Evolutionary conservation across 2,329 filamentous ascomycete genomes (phyloP).

Genomic region (Dothideomycetes sp.): DNA sequence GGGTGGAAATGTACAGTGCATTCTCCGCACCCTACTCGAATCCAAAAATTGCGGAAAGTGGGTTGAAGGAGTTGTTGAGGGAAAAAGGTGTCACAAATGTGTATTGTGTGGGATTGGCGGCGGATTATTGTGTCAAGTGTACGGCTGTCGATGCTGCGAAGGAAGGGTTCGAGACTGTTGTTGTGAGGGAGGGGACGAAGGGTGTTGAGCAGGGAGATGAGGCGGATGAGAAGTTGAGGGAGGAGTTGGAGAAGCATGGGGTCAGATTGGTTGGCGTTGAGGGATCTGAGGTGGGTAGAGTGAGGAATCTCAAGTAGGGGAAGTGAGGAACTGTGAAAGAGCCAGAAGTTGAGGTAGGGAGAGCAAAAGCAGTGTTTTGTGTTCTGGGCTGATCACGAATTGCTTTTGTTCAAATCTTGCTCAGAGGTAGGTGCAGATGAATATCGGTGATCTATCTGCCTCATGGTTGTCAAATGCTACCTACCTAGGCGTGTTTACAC

Average conservation of each 20-base stretch:
- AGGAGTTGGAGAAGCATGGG: constrained; percentile 48
- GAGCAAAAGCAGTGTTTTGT: too few relatives aligned
- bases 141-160: constrained; percentile 70
- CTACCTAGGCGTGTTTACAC: too few relatives aligned
- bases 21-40: constrained; percentile 72
- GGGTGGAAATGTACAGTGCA: constrained; percentile 88
- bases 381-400: too few relatives aligned
- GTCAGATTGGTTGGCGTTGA: constrained; percentile 53
- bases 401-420: too few relatives aligned
- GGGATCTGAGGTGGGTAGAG: constrained; percentile 42
- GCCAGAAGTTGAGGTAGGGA: not conserved
- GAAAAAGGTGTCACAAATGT: constrained; percentile 61
- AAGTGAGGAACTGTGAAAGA: not conserved
- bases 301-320: not conserved
- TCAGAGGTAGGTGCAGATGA: too few relatives aligned
- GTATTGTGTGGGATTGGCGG: constrained; percentile 76
- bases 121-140: constrained; percentile 78
- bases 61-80: constrained; percentile 51
- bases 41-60: constrained; percentile 50
- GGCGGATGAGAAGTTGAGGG: constrained; percentile 43
- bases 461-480: too few relatives aligned
- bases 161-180: constrained; percentile 66
- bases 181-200: constrained; percentile 70
- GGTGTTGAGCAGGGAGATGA: constrained; percentile 56
- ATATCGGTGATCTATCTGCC: too few relatives aligned